phyloP scores from a whole-genome alignment of 768 basidiomycete genomes.

The Piloderma croceum region DNA sequence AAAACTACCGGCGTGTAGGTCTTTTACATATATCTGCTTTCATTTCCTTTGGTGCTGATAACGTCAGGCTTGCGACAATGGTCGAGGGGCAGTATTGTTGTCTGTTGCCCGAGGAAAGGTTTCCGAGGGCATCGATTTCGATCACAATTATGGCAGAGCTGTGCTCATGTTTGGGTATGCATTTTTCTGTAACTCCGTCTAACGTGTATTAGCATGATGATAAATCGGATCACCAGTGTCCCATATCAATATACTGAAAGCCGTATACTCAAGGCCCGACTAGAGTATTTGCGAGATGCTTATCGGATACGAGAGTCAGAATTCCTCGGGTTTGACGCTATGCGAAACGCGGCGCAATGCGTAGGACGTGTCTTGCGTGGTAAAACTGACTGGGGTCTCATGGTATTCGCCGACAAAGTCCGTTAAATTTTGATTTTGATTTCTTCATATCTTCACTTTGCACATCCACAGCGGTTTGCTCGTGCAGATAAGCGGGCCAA shows the following conservation, averaged over 20 bases:
- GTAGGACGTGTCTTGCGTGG: slow-evolving; percentile 96
- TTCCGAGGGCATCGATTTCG: slow-evolving; percentile 99
- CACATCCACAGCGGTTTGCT: slow-evolving; percentile 77
- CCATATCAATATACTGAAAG: slow-evolving; percentile 99
- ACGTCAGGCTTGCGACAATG: slow-evolving; percentile 91
- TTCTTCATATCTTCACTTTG: too few relatives aligned
- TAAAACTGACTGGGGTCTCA: slow-evolving; percentile 99
- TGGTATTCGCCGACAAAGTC: slow-evolving; percentile 99
- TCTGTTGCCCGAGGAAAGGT: slow-evolving; percentile 99
- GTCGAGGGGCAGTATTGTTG: slow-evolving; percentile 90
- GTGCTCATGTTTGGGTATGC: slow-evolving; percentile 98
- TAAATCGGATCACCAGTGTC: slow-evolving; percentile 44
- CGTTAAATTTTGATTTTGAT: slow-evolving; percentile 10
- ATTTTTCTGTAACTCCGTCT: slow-evolving; percentile 3
- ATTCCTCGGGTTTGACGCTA: slow-evolving; percentile 97
- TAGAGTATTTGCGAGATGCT: slow-evolving; percentile 97
- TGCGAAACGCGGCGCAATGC: slow-evolving; percentile 98
- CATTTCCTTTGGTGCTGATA: slow-evolving; percentile 5
- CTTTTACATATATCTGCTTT: neutral
- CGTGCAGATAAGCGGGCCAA: slow-evolving; percentile 92
- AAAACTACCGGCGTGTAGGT: slow-evolving; percentile 89
- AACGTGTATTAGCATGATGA: slow-evolving; percentile 10
- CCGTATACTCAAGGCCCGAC: slow-evolving; percentile 91
- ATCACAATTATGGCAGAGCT: slow-evolving; percentile 98
- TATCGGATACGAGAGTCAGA: slow-evolving; percentile 98